Conservation (phyloP, 73 alveolate species). For the Paramecium caudatum region DNA sequence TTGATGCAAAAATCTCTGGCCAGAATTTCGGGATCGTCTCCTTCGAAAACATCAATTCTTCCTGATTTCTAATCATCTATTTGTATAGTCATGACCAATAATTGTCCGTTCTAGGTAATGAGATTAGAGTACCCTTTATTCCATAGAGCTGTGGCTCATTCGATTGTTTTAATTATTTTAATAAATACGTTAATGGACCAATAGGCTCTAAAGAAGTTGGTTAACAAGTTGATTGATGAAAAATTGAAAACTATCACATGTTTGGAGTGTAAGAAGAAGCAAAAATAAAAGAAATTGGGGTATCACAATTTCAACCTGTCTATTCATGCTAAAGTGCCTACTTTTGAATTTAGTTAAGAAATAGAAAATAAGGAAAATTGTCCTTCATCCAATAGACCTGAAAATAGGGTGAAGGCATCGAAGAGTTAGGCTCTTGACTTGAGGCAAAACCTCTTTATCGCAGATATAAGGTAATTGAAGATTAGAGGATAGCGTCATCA, state of each 20-base stretch:
- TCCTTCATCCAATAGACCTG: neutral
- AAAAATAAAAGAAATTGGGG: neutral
- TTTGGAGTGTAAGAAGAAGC: neutral
- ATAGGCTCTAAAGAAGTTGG: constrained; percentile 13
- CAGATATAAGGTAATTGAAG: neutral
- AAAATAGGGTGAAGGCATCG: constrained; percentile 17
- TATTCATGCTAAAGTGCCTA: neutral
- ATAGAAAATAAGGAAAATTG: constrained; percentile 10
- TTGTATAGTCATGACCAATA: constrained; percentile 57
- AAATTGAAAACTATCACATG: neutral
- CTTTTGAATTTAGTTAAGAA: neutral
- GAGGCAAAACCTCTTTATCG: neutral
- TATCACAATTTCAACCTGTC: constrained; percentile 23
- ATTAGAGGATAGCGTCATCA: neutral
- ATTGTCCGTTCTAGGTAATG: neutral
- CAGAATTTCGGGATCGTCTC: constrained; percentile 57
- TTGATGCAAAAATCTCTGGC: constrained; percentile 68
- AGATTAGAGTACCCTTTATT: neutral
- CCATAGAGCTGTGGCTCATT: constrained; percentile 57
- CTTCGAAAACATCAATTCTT: constrained; percentile 50
- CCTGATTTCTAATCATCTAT: constrained; percentile 45
- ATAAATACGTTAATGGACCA: constrained; percentile 53
- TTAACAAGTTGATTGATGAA: constrained; percentile 23
- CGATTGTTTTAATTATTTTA: constrained; percentile 30
- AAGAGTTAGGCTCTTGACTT: constrained; percentile 16